These are phyloP conservation scores for Diospyros lotus DNA, from an alignment of 148 eudicot genomes.

Conservation along the genomic window DNA sequence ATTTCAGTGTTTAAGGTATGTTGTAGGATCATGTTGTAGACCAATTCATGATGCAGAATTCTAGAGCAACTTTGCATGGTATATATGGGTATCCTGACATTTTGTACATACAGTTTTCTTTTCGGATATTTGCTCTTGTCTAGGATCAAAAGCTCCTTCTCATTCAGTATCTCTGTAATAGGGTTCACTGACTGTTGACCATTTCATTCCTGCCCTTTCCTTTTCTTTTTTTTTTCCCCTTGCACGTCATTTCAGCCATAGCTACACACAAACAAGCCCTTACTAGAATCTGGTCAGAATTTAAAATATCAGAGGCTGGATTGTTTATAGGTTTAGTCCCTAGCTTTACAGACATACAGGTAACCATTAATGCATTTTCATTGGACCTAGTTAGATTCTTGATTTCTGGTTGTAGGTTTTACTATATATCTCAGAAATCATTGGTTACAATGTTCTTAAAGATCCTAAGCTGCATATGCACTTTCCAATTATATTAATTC, in stretches of 20 bases:
- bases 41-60: not conserved
- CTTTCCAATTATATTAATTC: not conserved
- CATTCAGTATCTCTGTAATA: not conserved
- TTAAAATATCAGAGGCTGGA: not conserved
- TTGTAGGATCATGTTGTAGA: not conserved
- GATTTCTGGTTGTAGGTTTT: not conserved
- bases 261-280: no score
- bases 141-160: not conserved
- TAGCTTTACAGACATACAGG: not conserved
- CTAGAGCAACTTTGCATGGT: not conserved
- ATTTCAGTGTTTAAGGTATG: slow-evolving; percentile 74
- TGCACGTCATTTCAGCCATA: no score
- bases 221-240: not conserved
- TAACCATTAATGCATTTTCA: not conserved
- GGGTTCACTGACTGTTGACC: not conserved
- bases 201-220: not conserved
- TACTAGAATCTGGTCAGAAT: not conserved
- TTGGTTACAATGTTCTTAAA: not conserved
- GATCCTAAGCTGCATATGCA: not conserved
- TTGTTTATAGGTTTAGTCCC: not conserved
- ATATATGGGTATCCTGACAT: not conserved
- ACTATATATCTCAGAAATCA: not conserved
- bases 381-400: not conserved
- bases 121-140: not conserved
- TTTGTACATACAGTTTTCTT: not conserved